Evolutionary conservation across 2,329 filamentous ascomycete species (phyloP).

Genomic region (Nigrograna mackinnonii): DNA sequence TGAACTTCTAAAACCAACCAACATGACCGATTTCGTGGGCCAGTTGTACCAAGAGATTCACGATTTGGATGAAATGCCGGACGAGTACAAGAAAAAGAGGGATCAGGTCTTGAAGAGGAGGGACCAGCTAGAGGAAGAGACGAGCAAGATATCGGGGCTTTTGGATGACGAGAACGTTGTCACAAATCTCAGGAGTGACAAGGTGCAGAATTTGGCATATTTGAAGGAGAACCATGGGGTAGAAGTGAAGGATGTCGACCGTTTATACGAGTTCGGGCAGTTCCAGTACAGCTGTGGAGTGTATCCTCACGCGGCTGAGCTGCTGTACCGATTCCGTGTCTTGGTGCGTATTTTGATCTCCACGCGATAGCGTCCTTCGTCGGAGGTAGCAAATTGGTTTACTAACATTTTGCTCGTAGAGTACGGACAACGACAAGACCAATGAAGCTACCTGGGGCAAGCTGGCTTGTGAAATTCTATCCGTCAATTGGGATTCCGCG

Average conservation of each 20-base stretch:
- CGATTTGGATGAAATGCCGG: conserved; percentile 73
- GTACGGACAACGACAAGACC: conserved; percentile 98
- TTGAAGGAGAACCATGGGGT: conserved; percentile 96
- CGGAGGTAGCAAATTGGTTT: background rate
- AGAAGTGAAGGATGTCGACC: conserved; percentile 93
- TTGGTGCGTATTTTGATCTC: conserved; percentile 54
- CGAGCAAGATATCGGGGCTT: conserved; percentile 83
- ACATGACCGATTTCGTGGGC: conserved; percentile 98
- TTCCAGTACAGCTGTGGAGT: conserved; percentile 98
- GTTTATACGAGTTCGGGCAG: conserved; percentile 92
- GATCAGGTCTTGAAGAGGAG: conserved; percentile 84
- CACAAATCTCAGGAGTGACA: conserved; percentile 89
- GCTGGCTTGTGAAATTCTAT: conserved; percentile 93
- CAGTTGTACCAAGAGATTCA: conserved; percentile 89
- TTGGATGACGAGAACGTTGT: conserved; percentile 89
- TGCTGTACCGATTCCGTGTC: conserved; percentile 97
- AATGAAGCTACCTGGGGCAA: conserved; percentile 96
- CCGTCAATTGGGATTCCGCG: conserved; percentile 90
- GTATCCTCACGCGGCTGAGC: conserved; percentile 85
- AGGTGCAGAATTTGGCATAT: conserved; percentile 98
- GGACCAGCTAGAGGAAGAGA: conserved; percentile 84
- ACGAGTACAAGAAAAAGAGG: conserved; percentile 86
- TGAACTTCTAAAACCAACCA: conserved; percentile 92
- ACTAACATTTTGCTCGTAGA: conserved; percentile 44
- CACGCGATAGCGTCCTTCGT: background rate